phyloP scores from a whole-genome alignment of 2,329 filamentous ascomycete genomes.

The Sporothrix pallida region DNA sequence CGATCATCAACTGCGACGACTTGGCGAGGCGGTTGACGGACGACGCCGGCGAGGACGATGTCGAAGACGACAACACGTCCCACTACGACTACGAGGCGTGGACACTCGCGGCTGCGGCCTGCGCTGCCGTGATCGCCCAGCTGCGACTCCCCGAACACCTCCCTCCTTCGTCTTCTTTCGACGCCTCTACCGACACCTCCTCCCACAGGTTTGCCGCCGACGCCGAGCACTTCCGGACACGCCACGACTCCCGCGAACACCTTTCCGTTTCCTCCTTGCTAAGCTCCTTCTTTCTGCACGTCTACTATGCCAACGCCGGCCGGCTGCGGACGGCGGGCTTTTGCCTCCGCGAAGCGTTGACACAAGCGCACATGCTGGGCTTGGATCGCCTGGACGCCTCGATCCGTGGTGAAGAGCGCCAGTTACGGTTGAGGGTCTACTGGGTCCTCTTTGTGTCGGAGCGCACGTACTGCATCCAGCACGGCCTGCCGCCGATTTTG shows the following conservation, averaged over 20 bases:
- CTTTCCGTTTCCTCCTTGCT: slow-evolving; percentile 13
- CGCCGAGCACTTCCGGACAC: slow-evolving; percentile 5
- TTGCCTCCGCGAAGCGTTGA: not conserved
- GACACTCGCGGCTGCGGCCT: slow-evolving; percentile 4
- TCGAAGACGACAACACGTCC: not conserved
- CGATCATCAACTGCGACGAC: not conserved
- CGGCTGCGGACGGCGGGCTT: slow-evolving; percentile 4
- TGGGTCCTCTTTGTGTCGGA: slow-evolving; percentile 19
- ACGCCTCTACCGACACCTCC: not conserved
- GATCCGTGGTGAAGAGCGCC: not conserved
- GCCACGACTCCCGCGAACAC: slow-evolving; percentile 15
- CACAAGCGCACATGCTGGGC: slow-evolving; percentile 23
- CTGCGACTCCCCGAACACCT: not conserved
- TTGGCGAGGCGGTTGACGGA: not conserved
- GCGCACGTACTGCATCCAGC: slow-evolving; percentile 16
- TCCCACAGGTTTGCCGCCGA: slow-evolving; percentile 20
- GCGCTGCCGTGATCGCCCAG: slow-evolving; percentile 15
- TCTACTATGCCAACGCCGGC: slow-evolving; percentile 6
- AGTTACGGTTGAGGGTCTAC: not conserved
- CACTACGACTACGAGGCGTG: slow-evolving; percentile 11
- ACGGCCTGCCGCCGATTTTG: slow-evolving; percentile 6
- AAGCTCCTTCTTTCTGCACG: slow-evolving; percentile 3
- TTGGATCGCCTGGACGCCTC: slow-evolving; percentile 1
- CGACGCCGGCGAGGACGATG: too few species aligned
- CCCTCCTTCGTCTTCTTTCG: not conserved